Conservation (phyloP, 352 stramenopile genomes). For the Pythium insidiosum region DNA sequence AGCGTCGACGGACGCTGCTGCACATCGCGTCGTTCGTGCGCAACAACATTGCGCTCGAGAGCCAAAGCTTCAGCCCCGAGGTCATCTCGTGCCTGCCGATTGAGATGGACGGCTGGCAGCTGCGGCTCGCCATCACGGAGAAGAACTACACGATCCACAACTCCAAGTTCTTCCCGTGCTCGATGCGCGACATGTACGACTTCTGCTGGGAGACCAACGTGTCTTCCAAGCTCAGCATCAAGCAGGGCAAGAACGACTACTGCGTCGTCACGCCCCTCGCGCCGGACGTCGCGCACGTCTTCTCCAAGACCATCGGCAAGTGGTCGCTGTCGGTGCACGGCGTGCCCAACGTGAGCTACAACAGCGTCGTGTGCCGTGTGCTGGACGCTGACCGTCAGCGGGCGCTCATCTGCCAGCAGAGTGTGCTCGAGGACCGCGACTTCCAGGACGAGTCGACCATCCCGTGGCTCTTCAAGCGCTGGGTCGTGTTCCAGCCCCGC, state of each 20-base stretch:
- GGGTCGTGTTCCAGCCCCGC: conserved; percentile 76
- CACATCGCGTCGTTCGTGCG: conserved; percentile 71
- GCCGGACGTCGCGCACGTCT: conserved; percentile 70
- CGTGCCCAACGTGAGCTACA: conserved; percentile 82
- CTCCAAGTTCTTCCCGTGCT: conserved; percentile 81
- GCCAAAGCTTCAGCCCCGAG: conserved; percentile 72
- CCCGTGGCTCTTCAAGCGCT: conserved; percentile 84
- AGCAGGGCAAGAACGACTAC: conserved; percentile 76
- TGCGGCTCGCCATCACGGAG: conserved; percentile 78
- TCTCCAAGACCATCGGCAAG: conserved; percentile 79
- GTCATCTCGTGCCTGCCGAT: conserved; percentile 83
- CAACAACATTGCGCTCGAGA: conserved; percentile 79
- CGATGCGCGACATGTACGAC: conserved; percentile 68
- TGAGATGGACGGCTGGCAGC: conserved; percentile 82
- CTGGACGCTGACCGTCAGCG: conserved; percentile 41
- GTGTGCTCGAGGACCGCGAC: conserved; percentile 74
- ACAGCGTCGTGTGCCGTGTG: conserved; percentile 66
- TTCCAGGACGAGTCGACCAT: conserved; percentile 74
- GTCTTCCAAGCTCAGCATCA: conserved; percentile 65
- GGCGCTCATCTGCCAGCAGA: conserved; percentile 80
- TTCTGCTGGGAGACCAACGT: conserved; percentile 86
- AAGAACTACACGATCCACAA: conserved; percentile 88
- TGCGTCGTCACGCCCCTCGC: conserved; percentile 69
- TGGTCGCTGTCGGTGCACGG: conserved; percentile 80
- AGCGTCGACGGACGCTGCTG: conserved; percentile 53